Evolutionary conservation across 805 yeast species (phyloP).

Genomic region (Wickerhamiella alocasiicola): DNA sequence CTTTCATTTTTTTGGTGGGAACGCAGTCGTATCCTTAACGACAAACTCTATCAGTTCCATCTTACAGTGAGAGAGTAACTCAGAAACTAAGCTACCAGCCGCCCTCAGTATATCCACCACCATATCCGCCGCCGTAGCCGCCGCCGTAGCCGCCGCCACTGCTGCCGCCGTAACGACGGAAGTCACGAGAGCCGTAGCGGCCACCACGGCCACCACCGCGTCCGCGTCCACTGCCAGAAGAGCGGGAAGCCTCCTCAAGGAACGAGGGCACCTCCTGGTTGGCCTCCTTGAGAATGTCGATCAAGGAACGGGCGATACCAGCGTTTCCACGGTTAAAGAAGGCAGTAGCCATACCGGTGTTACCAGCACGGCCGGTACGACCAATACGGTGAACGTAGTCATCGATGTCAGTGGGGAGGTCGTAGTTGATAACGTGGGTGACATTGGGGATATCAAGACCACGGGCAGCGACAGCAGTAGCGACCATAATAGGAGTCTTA

Average conservation of each 20-base stretch:
- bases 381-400: conserved; percentile 99
- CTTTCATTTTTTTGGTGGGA: conserved; percentile 1
- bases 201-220: conserved; percentile 47
- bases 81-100: conserved; percentile 16
- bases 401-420: conserved; percentile 91
- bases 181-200: conserved; percentile 27
- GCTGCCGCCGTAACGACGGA: conserved; percentile 24
- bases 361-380: conserved; percentile 99
- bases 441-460: conserved; percentile 99
- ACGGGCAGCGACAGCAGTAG: conserved; percentile 99
- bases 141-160: conserved; percentile 18
- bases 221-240: conserved; percentile 42
- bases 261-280: conserved; percentile 95
- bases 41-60: conserved; percentile 2
- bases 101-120: conserved; percentile 21
- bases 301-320: conserved; percentile 75
- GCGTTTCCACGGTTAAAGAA: conserved; percentile 94
- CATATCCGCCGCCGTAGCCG: conserved; percentile 19
- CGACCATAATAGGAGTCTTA: conserved; percentile 85
- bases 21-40: no score
- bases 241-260: conserved; percentile 69
- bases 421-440: conserved; percentile 94
- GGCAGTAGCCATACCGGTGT: conserved; percentile 96
- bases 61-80: conserved; percentile 9
- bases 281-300: conserved; percentile 83